Evolutionary conservation across 306 rosid genomes (phyloP), one percentile per base, ranked within the genome.

Genomic region (Cucurbita ficifolia): DNA sequence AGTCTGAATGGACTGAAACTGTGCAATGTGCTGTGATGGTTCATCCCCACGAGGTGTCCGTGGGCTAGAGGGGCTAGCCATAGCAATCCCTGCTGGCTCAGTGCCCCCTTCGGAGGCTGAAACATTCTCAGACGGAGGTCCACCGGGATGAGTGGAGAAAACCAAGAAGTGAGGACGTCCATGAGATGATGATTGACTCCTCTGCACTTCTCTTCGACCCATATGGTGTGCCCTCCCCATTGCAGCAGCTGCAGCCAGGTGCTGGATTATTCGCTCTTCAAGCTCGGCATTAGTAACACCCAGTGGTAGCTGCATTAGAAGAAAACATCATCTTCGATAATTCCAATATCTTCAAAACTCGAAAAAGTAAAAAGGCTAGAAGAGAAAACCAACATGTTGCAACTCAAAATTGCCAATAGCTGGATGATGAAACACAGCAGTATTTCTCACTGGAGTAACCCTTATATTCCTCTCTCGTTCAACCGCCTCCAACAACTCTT

Each of bases 201-300:
- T 76, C 33, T 72, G 90, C 50, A 85, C 82, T 78, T 87, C 96
- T 81, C 92, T 91, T 76, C 81, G 74, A 72, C 89, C 88, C 59
- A 78, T 78, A 46, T 85, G 92, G 68, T 57, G 87, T 7, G 87
- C 75, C 86, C 97, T 89, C 60, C 96, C 86, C 85, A 87, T 79
- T 10, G 95, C 91, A 62, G 99, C 95, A 19, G 96, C 91, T 52
- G 96, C 88, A 38, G 99, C 92, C 83, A 94, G 80, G 80, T 88
- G 96, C 83, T 91, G 99, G 78, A 95, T 83, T 72, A 95, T 82
- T 61, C 83, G 76, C 67, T 91, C 96, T 82, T 91, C 96, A 75
- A 90, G 85, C 70, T 86, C 91, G 19, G 77, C 76, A 63, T 80
- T 86, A 70, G 82, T 81, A 54, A 81, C 80, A 53, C 90, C 89